A percentile compares a stretch with the other conserved stretches of the same genome.
Conservation (phyloP, 306 rosid species). For the Fagus sylvatica region DNA sequence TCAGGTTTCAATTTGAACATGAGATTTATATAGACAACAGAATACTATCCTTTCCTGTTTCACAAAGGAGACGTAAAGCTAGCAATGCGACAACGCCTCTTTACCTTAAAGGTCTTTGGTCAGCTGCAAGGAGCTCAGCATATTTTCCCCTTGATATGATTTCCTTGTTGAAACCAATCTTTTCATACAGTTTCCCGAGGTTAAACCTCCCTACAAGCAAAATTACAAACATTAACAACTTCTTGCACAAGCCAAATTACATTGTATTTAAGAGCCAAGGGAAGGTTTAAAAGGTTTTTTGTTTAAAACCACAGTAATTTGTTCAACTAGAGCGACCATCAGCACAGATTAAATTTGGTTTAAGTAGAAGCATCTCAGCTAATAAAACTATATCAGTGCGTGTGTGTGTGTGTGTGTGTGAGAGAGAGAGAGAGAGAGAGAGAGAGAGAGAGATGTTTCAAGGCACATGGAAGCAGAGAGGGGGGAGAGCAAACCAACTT, state of each 20-base stretch:
- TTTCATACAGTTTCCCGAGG: conserved; percentile 87
- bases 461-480: background rate
- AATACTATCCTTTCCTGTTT: conserved; percentile 13
- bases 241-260: conserved; percentile 10
- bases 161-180: conserved; percentile 95
- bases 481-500: background rate
- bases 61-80: conserved; percentile 16
- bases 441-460: background rate
- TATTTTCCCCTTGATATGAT: conserved; percentile 86
- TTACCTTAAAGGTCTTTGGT: conserved; percentile 88
- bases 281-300: background rate
- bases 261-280: background rate
- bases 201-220: conserved; percentile 66
- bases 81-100: background rate
- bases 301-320: background rate
- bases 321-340: background rate
- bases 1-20: background rate
- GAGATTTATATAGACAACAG: background rate
- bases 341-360: background rate
- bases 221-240: conserved; percentile 25
- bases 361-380: background rate
- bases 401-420: background rate
- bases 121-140: conserved; percentile 90
- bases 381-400: background rate
- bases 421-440: no score